phyloP scores from a whole-genome alignment of 306 rosid species.

The Vigna mungo region DNA sequence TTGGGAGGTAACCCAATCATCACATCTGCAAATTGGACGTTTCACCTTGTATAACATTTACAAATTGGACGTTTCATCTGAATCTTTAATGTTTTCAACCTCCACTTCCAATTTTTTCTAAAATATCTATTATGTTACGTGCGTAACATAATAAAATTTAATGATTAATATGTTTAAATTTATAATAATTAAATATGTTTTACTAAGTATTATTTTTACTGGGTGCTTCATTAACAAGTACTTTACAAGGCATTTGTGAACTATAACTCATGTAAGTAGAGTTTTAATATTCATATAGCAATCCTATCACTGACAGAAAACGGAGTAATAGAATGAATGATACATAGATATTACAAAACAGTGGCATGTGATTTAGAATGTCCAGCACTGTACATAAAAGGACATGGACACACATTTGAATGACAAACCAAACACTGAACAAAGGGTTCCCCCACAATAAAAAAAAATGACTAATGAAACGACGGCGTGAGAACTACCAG shows the following conservation, averaged over 20 bases:
- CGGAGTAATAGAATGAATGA: not conserved
- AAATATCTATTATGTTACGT: no score
- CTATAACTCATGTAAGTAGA: not conserved
- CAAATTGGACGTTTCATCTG: no score
- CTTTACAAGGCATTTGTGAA: not conserved
- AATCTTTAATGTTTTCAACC: no score
- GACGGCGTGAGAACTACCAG: not conserved
- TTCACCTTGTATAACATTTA: no score
- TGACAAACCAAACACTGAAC: not conserved
- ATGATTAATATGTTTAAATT: no score
- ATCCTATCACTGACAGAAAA: not conserved
- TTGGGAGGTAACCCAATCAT: no score
- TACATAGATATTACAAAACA: not conserved
- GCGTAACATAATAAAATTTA: no score
- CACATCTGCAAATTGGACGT: no score
- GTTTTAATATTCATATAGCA: not conserved
- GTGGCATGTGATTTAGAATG: not conserved
- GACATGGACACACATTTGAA: slow-evolving; percentile 28
- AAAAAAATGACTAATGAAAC: slow-evolving; percentile 19
- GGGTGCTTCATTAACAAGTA: not conserved
- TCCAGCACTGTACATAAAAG: not conserved
- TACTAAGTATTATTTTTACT: no score
- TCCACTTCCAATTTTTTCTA: no score
- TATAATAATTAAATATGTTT: no score
- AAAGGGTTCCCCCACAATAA: not conserved